Evolutionary conservation across 768 basidiomycete species (phyloP).

Genomic region (Rhizopogon salebrosus): DNA sequence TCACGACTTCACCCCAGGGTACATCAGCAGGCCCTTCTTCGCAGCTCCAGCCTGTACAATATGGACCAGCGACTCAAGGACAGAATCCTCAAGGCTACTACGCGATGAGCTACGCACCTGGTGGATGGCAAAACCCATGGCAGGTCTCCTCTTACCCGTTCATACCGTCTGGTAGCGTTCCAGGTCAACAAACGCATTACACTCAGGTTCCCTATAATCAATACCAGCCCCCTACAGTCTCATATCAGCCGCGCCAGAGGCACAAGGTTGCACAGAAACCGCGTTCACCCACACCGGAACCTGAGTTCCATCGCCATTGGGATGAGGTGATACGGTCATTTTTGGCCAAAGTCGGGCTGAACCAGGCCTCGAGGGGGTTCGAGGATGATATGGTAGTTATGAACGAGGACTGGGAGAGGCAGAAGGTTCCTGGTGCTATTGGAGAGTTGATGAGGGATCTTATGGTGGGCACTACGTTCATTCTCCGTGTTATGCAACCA

Average conservation of each 20-base stretch:
- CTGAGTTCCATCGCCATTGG: conserved; percentile 52
- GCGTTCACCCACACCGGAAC: conserved; percentile 35
- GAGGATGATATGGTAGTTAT: conserved; percentile 70
- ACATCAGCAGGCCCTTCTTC: conserved; percentile 13
- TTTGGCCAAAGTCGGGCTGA: conserved; percentile 47
- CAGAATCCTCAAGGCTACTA: conserved; percentile 28
- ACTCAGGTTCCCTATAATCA: conserved; percentile 29
- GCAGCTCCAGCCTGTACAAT: conserved; percentile 14
- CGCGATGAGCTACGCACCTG: conserved; percentile 27
- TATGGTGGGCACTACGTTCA: conserved; percentile 33
- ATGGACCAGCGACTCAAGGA: conserved; percentile 5
- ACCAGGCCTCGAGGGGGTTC: conserved; percentile 56
- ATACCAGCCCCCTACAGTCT: conserved; percentile 17
- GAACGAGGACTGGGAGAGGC: conserved; percentile 59
- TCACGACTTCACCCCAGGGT: conserved; percentile 4
- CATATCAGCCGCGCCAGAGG: conserved; percentile 29
- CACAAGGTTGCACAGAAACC: conserved; percentile 19
- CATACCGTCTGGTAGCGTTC: conserved; percentile 20
- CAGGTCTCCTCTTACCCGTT: conserved; percentile 29
- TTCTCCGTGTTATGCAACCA: neutral
- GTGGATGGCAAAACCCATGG: conserved; percentile 29
- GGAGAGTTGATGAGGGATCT: conserved; percentile 45
- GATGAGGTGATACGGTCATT: conserved; percentile 53
- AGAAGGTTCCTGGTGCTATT: conserved; percentile 52
- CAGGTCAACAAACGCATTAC: conserved; percentile 30